Percentiles rank a stretch among this genome's conserved stretches.
These are phyloP conservation scores for Phytophthora lateralis DNA, from an alignment of 352 stramenopile species.

Conservation along the genomic window DNA sequence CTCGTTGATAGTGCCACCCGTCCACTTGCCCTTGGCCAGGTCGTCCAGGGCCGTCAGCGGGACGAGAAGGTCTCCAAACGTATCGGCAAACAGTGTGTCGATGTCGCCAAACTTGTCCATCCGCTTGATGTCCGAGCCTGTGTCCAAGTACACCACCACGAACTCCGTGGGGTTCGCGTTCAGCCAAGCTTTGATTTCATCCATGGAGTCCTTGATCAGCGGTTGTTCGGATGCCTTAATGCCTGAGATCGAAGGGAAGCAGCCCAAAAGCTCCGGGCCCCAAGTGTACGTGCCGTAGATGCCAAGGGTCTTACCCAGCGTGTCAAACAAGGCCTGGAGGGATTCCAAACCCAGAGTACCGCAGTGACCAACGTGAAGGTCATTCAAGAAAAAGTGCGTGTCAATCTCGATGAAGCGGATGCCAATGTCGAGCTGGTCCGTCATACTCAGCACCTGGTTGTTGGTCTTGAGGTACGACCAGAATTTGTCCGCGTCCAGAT, in stretches of 20 bases:
- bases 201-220: conserved; percentile 39
- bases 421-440: conserved; percentile 67
- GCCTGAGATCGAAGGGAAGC: conserved; percentile 66
- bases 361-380: conserved; percentile 63
- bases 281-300: conserved; percentile 54
- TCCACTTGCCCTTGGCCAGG: conserved; percentile 39
- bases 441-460: conserved; percentile 68
- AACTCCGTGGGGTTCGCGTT: conserved; percentile 51
- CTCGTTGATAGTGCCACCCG: conserved; percentile 42
- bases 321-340: conserved; percentile 39
- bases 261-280: conserved; percentile 57
- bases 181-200: conserved; percentile 62
- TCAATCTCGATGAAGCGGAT: conserved; percentile 70
- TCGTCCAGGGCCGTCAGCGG: conserved; percentile 42
- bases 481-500: conserved; percentile 44
- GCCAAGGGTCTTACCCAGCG: conserved; percentile 43
- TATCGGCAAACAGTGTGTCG: conserved; percentile 45
- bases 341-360: conserved; percentile 43
- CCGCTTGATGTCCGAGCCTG: conserved; percentile 42
- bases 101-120: conserved; percentile 41
- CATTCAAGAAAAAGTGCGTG: conserved; percentile 64
- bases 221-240: conserved; percentile 60
- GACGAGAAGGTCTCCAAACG: conserved; percentile 57
- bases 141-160: conserved; percentile 67
- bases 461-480: conserved; percentile 73